These are phyloP conservation scores for Larix kaempferi DNA, from an alignment of 75 land plant species.

Conservation along the genomic window DNA sequence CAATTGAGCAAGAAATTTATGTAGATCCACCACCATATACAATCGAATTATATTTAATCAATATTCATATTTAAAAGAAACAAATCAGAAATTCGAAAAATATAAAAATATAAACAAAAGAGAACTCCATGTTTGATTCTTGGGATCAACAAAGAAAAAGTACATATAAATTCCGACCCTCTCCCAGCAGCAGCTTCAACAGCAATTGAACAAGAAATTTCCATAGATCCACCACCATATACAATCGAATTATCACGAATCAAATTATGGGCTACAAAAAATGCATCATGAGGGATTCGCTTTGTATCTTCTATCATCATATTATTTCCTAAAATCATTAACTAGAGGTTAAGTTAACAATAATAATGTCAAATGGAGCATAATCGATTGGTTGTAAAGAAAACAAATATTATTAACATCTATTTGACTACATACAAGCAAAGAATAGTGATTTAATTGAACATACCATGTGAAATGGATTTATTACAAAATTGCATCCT, in stretches of 20 bases:
- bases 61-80: too few species aligned
- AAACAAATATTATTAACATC: too few species aligned
- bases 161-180: constrained; percentile 42
- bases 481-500: too few species aligned
- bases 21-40: constrained; percentile 99
- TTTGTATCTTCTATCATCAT: constrained; percentile 99
- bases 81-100: too few species aligned
- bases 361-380: too few species aligned
- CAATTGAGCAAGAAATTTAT: constrained; percentile 89
- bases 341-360: not conserved
- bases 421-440: too few species aligned
- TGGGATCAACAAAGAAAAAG: too few species aligned
- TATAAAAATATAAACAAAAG: too few species aligned
- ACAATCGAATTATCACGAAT: constrained; percentile 96
- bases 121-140: not conserved
- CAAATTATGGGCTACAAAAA: constrained; percentile 95
- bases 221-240: constrained; percentile 97
- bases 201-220: constrained; percentile 88
- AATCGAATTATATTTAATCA: too few species aligned
- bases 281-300: constrained; percentile 94
- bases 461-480: too few species aligned
- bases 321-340: constrained; percentile 68
- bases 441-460: too few species aligned
- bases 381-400: too few species aligned
- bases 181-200: constrained; percentile 98